These are phyloP conservation scores for Antitrichia curtipendula DNA, from an alignment of 225 moss, liverwort and hornwort species.

Conservation along the genomic window DNA sequence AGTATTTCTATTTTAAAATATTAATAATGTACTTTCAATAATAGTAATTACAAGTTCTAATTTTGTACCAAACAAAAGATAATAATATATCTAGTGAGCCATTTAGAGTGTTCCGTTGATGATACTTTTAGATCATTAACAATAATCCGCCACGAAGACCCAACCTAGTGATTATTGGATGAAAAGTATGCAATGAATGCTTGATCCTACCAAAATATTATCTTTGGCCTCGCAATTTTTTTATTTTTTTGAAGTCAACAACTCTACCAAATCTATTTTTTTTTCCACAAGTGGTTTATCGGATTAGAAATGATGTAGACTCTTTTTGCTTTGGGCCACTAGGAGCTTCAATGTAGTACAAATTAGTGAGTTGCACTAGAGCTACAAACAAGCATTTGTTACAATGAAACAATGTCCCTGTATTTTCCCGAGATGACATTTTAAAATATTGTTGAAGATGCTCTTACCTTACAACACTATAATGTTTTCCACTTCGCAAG, in stretches of 20 bases:
- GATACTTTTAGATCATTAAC: fast-evolving
- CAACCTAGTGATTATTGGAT: fast-evolving
- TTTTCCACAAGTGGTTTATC: not conserved
- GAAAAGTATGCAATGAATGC: not conserved
- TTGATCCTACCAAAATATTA: not conserved
- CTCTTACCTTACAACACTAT: not conserved
- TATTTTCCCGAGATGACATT: fast-evolving
- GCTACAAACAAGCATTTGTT: not conserved
- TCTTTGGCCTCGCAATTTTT: fast-evolving
- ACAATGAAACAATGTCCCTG: not conserved
- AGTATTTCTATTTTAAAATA: not conserved
- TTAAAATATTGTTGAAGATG: fast-evolving
- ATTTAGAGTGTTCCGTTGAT: not conserved
- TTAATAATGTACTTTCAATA: not conserved
- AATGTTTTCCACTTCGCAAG: no score
- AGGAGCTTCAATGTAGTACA: not conserved
- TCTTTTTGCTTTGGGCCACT: not conserved
- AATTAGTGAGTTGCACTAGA: not conserved
- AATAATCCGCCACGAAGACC: fast-evolving
- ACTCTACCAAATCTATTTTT: not conserved
- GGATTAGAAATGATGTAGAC: not conserved
- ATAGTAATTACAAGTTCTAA: not conserved
- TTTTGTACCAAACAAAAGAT: not conserved
- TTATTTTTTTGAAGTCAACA: not conserved
- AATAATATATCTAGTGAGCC: not conserved